These are phyloP conservation scores for Suillus sp. DNA, from an alignment of 768 basidiomycete genomes.

Conservation along the genomic window DNA sequence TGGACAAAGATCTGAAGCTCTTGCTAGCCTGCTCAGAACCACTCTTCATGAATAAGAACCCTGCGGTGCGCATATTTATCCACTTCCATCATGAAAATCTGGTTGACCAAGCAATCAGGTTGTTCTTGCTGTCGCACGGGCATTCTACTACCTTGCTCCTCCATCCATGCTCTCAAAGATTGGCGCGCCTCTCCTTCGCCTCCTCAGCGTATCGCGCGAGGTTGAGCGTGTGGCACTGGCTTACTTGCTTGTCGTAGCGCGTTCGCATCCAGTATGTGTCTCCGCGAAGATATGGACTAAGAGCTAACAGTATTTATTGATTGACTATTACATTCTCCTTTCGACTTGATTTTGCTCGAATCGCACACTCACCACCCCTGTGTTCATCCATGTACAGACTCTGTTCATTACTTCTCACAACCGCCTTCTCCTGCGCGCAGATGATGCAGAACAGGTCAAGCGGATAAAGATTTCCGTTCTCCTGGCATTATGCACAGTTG, in stretches of 20 bases:
- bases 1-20: slow-evolving; percentile 79
- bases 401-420: slow-evolving; percentile 58
- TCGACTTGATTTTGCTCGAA: neutral
- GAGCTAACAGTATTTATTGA: neutral
- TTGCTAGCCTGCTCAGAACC: slow-evolving; percentile 73
- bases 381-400: slow-evolving; percentile 30
- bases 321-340: slow-evolving; percentile 40
- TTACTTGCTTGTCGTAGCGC: slow-evolving; percentile 68
- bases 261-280: slow-evolving; percentile 61
- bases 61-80: slow-evolving; percentile 61
- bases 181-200: slow-evolving; percentile 71
- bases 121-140: slow-evolving; percentile 71
- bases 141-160: slow-evolving; percentile 74
- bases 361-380: too few species aligned
- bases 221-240: slow-evolving; percentile 74
- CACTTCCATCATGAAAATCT: neutral
- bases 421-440: slow-evolving; percentile 68
- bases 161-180: slow-evolving; percentile 56
- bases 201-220: slow-evolving; percentile 70
- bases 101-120: slow-evolving; percentile 50
- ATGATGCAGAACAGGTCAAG: slow-evolving; percentile 70
- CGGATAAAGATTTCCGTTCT: slow-evolving; percentile 76
- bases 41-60: slow-evolving; percentile 83
- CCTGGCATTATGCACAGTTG: slow-evolving; percentile 59
- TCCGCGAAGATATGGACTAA: neutral